Evolutionary conservation across 257 asterid genomes (phyloP), one percentile per base, ranked within the genome.

Genomic region (Petunia secreta): DNA sequence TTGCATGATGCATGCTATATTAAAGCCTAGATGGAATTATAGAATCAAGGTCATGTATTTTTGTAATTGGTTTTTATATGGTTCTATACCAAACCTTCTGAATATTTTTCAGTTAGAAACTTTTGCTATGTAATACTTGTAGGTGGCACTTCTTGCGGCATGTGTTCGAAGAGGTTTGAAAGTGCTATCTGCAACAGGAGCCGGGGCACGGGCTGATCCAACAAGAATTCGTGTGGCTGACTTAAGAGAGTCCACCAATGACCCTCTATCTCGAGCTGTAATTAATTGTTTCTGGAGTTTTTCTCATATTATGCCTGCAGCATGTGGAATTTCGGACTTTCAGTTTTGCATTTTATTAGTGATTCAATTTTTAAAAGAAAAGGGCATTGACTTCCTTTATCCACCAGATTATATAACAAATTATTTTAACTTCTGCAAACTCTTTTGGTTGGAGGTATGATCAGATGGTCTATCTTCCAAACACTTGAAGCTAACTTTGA

Each of bases 181-280:
- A 89, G 99, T 96, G 82, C 82, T 94, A 80, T 96, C 97, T 44
- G 98, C 97, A 68, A 96, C 98, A 46, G 99, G 98, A 86, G 99
- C 99, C 81, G 98, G 99, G 77, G 99, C 97, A 80, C 91, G 98
- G 84, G 94, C 97, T 83, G 97, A 95, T 89, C 99, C 98, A 67
- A 93, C 98, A 53, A 92, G 99, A 89, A 92, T 95, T 79, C 95
- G 98, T 71, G 94, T 93, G 44, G 97, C 98, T 73, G 98, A 95
- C 89, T 84, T 95, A 82, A 91, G 96, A 89, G 98, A 95, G 88
- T 95, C 99, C 44, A 89, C 90, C 83, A 95, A 95, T 78, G 99
- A 95, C 81, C 99, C 99, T 78, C 87, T 95, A 75, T 95, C 99
- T 85, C 98, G 97, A 78, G 59, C 98, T 9, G 99, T 95, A 95